Conservation (phyloP, 2,329 filamentous ascomycete genomes). For the Mycogone perniciosa region DNA sequence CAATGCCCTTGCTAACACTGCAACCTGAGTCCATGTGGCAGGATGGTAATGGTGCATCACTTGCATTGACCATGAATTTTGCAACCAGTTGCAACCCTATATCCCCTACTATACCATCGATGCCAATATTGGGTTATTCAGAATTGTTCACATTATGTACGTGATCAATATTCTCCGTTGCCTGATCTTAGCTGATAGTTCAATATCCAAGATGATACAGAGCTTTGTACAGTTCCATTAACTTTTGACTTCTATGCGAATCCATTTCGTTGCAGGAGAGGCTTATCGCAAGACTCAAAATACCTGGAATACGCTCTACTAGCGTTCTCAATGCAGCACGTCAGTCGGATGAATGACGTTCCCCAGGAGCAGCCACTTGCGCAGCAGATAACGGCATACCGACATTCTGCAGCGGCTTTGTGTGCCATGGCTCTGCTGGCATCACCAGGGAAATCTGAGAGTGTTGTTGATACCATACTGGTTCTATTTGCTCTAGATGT, state of each 20-base stretch:
- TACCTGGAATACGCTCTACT: slow-evolving; percentile 3
- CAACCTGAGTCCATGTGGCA: neutral
- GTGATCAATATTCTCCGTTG: neutral
- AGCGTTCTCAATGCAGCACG: slow-evolving; percentile 6
- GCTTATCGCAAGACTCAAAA: neutral
- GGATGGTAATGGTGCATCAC: neutral
- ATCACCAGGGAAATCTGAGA: neutral
- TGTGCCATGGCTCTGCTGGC: neutral
- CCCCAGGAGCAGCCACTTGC: neutral
- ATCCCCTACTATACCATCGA: neutral
- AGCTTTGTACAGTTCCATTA: slow-evolving; percentile 6
- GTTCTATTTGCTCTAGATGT: slow-evolving; percentile 9
- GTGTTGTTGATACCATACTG: slow-evolving; percentile 6
- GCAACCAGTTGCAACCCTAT: no score
- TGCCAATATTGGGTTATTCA: neutral
- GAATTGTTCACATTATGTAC: slow-evolving; percentile 9
- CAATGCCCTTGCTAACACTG: neutral
- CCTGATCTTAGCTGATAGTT: neutral
- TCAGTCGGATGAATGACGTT: slow-evolving; percentile 1
- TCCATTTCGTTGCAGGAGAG: slow-evolving; percentile 3
- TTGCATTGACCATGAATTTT: neutral
- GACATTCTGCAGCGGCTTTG: slow-evolving; percentile 3
- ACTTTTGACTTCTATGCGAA: slow-evolving; percentile 8
- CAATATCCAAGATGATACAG: slow-evolving; percentile 2
- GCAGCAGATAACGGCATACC: slow-evolving; percentile 5